Percentiles rank a stretch among this genome's conserved stretches.
These are phyloP conservation scores for Cystobasidium sp. DNA, from an alignment of 1,284 basidiomycete genomes.

Conservation along the genomic window DNA sequence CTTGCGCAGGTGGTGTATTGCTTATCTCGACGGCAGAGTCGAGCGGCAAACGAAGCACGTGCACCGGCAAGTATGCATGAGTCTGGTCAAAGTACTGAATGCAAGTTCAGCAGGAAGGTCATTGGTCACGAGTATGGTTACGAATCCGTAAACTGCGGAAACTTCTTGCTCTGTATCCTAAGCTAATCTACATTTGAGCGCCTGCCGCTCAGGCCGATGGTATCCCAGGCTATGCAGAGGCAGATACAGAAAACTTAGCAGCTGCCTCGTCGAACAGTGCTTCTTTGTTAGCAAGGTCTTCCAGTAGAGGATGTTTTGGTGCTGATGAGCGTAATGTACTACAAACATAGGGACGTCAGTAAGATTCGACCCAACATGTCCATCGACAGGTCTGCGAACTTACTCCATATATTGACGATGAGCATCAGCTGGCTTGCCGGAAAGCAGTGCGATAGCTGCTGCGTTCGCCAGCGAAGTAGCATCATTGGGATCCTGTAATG, in stretches of 20 bases:
- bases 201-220: neutral
- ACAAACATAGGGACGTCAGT: conserved; percentile 12
- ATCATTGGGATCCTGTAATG: conserved; percentile 47
- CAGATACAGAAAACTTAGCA: conserved; percentile 46
- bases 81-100: too few species aligned
- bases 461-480: conserved; percentile 50
- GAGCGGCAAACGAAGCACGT: too few species aligned
- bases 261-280: conserved; percentile 62
- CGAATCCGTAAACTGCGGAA: too few species aligned
- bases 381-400: neutral
- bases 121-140: too few species aligned
- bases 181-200: too few species aligned
- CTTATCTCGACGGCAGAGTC: too few species aligned
- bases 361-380: conserved; percentile 29
- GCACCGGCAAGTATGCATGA: too few species aligned
- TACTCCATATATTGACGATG: conserved; percentile 20
- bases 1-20: too few species aligned
- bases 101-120: too few species aligned
- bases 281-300: conserved; percentile 68
- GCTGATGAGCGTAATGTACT: conserved; percentile 68
- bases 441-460: conserved; percentile 41
- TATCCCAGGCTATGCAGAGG: conserved; percentile 11
- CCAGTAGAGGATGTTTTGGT: conserved; percentile 69
- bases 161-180: too few species aligned
- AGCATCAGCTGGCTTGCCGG: conserved; percentile 31